phyloP scores from a whole-genome alignment of 2,329 filamentous ascomycete genomes.

The Cyanodermella asteris region DNA sequence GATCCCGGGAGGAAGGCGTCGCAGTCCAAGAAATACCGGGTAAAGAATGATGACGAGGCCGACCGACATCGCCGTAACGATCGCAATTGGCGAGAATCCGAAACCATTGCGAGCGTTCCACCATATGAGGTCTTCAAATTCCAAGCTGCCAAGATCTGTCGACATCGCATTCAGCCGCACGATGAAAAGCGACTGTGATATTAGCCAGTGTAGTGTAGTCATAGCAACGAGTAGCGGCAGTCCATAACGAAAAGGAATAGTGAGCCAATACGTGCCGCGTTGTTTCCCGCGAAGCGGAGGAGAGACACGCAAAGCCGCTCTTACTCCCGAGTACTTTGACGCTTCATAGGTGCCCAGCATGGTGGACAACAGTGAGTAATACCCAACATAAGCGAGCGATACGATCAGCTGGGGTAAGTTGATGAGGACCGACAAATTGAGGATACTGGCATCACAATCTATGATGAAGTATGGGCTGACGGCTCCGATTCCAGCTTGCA shows the following conservation, averaged over 20 bases:
- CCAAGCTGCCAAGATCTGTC: too few relatives aligned
- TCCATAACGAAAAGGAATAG: slow-evolving; percentile 17
- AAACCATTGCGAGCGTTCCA: too few relatives aligned
- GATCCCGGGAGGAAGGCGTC: slow-evolving; percentile 9
- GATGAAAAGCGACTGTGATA: slow-evolving; percentile 23
- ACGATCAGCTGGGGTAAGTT: slow-evolving; percentile 15
- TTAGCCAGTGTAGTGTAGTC: slow-evolving; percentile 20
- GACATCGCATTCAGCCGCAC: slow-evolving; percentile 13
- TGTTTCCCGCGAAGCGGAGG: slow-evolving; percentile 15
- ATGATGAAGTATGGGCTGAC: slow-evolving; percentile 1
- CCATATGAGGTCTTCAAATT: too few relatives aligned
- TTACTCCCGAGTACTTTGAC: slow-evolving; percentile 14
- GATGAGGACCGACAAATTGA: slow-evolving; percentile 10
- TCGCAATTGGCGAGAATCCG: slow-evolving; percentile 10
- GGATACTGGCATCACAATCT: neutral
- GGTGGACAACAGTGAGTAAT: slow-evolving; percentile 17
- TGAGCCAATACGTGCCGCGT: slow-evolving; percentile 19
- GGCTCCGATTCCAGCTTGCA: too few relatives aligned
- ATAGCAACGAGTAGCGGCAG: slow-evolving; percentile 15
- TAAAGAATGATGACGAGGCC: slow-evolving; percentile 6
- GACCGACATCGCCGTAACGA: slow-evolving; percentile 8
- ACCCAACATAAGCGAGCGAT: slow-evolving; percentile 13
- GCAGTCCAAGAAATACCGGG: slow-evolving; percentile 6
- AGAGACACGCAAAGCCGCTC: slow-evolving; percentile 19
- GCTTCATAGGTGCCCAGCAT: slow-evolving; percentile 28